Evolutionary conservation across 176 grass and related monocot genomes (phyloP).

Genomic region (Canna indica): DNA sequence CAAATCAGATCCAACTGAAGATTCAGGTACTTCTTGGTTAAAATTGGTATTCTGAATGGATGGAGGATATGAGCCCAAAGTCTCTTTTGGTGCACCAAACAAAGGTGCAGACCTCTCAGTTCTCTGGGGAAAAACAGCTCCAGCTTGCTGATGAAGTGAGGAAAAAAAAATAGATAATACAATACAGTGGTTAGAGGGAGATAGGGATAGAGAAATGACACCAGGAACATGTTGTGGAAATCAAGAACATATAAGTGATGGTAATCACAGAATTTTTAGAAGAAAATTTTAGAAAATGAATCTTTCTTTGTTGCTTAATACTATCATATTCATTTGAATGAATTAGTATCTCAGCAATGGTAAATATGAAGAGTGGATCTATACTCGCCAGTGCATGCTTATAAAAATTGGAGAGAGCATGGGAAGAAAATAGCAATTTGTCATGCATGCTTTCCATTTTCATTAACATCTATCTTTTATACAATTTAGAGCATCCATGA

Average conservation of each 20-base stretch:
- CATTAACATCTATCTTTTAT: background rate
- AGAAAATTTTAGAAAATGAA: background rate
- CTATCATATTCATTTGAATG: background rate
- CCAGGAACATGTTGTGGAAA: background rate
- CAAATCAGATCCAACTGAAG: conserved; percentile 71
- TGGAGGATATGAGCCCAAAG: conserved; percentile 41
- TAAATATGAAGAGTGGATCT: background rate
- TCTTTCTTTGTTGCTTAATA: background rate
- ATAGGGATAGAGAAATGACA: background rate
- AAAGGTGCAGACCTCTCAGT: conserved; percentile 51
- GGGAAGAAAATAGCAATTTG: background rate
- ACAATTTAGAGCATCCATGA: background rate
- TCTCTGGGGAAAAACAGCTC: conserved; percentile 92
- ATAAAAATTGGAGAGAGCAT: background rate
- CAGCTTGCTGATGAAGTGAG: conserved; percentile 48
- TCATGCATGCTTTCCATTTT: background rate
- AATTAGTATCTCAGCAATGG: background rate
- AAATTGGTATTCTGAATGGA: conserved; percentile 48
- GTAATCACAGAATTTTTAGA: background rate
- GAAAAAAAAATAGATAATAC: conserved; percentile 15
- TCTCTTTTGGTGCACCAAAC: conserved; percentile 56
- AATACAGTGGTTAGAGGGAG: background rate
- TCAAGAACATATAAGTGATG: background rate
- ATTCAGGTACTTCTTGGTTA: conserved; percentile 74
- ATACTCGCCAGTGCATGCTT: background rate